These are phyloP conservation scores for Neurospora tetrasperma DNA, from an alignment of 495 filamentous ascomycete species.

Conservation along the genomic window DNA sequence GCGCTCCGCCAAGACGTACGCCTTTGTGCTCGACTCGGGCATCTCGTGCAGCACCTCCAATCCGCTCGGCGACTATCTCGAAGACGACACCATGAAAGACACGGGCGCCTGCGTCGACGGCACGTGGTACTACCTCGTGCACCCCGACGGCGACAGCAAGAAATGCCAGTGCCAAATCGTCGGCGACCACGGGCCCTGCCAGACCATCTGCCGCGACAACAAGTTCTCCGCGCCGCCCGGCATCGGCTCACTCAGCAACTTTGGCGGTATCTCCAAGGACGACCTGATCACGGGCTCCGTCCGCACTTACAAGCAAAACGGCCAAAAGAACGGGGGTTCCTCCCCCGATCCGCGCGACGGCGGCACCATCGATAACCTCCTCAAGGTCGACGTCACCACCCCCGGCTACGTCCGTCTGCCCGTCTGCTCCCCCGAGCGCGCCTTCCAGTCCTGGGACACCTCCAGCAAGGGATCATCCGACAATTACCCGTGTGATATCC, in stretches of 20 bases:
- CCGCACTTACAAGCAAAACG: conserved; percentile 21
- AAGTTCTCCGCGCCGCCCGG: conserved; percentile 16
- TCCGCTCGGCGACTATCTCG: conserved; percentile 15
- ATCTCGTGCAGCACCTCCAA: conserved; percentile 13
- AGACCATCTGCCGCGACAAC: conserved; percentile 7
- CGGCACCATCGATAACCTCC: conserved; percentile 12
- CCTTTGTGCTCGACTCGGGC: conserved; percentile 29
- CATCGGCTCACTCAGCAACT: conserved; percentile 13
- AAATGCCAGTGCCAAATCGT: not conserved
- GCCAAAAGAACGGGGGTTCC: conserved; percentile 18
- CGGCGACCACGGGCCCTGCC: not conserved
- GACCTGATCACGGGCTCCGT: conserved; percentile 22
- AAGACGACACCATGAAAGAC: conserved; percentile 7
- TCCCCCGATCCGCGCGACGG: conserved; percentile 12
- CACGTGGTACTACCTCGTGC: conserved; percentile 23
- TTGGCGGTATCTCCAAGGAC: conserved; percentile 14
- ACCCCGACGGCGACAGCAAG: conserved; percentile 8
- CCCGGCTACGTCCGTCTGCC: conserved; percentile 24
- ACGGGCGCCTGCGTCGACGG: conserved; percentile 17
- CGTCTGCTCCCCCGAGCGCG: conserved; percentile 20
- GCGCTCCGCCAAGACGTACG: conserved; percentile 10
- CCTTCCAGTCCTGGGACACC: conserved; percentile 14
- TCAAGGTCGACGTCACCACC: conserved; percentile 16
- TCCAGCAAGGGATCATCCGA: not conserved
- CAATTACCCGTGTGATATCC: not conserved